phyloP scores from a whole-genome alignment of 257 asterid species.

The Solanum medicagineum region DNA sequence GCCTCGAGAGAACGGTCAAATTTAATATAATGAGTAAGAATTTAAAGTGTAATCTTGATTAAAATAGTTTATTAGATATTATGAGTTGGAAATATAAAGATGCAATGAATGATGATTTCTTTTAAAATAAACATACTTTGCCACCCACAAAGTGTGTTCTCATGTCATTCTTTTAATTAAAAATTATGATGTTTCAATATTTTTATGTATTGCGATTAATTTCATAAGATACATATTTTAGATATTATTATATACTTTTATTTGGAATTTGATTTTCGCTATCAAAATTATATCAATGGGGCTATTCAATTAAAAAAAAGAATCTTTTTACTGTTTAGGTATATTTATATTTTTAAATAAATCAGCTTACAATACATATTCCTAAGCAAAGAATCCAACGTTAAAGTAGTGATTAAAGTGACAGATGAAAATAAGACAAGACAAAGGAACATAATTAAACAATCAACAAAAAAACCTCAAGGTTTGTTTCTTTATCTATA shows the following conservation, averaged over 20 bases:
- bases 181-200: fast-evolving
- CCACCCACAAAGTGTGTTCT: neutral
- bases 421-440: neutral
- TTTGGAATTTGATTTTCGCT: neutral
- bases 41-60: neutral
- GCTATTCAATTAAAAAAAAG: neutral
- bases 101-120: conserved; percentile 2
- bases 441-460: neutral
- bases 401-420: neutral
- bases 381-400: neutral
- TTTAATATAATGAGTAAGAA: neutral
- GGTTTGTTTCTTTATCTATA: neutral
- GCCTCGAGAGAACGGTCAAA: neutral
- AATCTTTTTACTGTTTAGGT: neutral
- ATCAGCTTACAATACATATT: neutral
- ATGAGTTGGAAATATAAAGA: conserved; percentile 5
- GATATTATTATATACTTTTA: neutral
- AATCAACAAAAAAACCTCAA: neutral
- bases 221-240: neutral
- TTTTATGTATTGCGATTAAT: fast-evolving
- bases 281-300: neutral
- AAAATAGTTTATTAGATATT: neutral
- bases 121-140: conserved; percentile 8
- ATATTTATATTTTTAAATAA: neutral
- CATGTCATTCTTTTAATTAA: neutral